Evolutionary conservation across 2,329 filamentous ascomycete species (phyloP).

Genomic region (Microdochium nivale): DNA sequence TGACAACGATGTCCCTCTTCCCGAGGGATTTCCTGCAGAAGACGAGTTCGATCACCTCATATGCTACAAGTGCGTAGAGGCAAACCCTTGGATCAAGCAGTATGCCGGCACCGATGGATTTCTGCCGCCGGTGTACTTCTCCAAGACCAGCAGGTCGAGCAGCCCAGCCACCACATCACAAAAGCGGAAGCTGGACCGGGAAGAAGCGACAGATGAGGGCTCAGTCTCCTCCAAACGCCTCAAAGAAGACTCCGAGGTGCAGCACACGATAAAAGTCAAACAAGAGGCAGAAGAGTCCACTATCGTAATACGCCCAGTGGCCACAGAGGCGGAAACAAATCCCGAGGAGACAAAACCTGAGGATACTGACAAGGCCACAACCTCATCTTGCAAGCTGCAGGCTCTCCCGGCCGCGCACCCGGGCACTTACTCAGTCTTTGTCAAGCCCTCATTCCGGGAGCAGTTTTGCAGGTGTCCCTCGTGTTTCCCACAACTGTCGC

Average conservation of each 20-base stretch:
- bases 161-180: constrained; percentile 22
- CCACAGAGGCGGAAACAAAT: constrained; percentile 8
- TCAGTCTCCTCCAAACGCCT: constrained; percentile 38
- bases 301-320: too few species aligned
- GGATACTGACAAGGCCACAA: constrained; percentile 5
- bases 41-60: constrained; percentile 85
- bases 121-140: constrained; percentile 58
- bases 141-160: constrained; percentile 8
- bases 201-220: constrained; percentile 25
- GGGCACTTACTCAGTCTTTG: constrained; percentile 70
- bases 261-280: constrained; percentile 5
- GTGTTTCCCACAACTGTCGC: constrained; percentile 68
- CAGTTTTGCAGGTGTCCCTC: constrained; percentile 71
- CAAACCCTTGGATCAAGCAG: constrained; percentile 83
- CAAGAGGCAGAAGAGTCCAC: too few species aligned
- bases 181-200: constrained; percentile 60
- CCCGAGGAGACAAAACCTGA: constrained; percentile 10
- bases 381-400: constrained; percentile 46
- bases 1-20: constrained; percentile 58
- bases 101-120: constrained; percentile 80
- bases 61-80: constrained; percentile 87
- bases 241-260: constrained; percentile 30
- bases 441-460: constrained; percentile 69
- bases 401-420: constrained; percentile 46
- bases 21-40: constrained; percentile 79